Evolutionary conservation across 306 rosid species (phyloP), one percentile per base, ranked within the genome.

Genomic region (Senna siamea): DNA sequence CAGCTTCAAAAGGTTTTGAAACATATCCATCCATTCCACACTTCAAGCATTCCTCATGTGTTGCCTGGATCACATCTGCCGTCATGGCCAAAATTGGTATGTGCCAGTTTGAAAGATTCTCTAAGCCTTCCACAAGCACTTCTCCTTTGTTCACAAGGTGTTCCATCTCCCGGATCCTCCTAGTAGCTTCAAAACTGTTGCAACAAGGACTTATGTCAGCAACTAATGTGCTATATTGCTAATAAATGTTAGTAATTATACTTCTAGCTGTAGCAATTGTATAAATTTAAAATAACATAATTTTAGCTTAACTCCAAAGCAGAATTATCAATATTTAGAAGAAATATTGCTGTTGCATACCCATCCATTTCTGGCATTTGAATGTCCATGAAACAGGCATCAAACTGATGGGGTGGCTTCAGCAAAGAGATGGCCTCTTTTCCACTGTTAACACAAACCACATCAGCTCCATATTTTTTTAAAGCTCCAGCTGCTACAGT

Each of bases 361-460:
- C 99, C 99, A 23, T 94, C 96, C 95, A 94, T 94, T 79, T 84
- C 96, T 2, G 99, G 99, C 99, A 94, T 94, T 81, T 94, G 98
- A 64, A 94, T 88, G 80, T 94, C 99, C 99, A 94, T 94, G 79
- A 94, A 94, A 75, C 99, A 92, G 46, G 99, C 99, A 76, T 89
- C 92, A 59, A 92, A 94, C 47, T 74, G 71, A 79, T 94, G 96
- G 72, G 96, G 97, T 23, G 97, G 99, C 20, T 66, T 86, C 77
- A 94, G 87, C 72, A 70, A 65, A 56, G 87, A 62, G 83, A 94
- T 84, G 17, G 96, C 99, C 19, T 83, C 88, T 66, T 56, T 67
- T 38, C 99, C 99, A 46, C 92, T 86, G 82, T 87, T 87, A 26
- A 83, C 96, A 77, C 96, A 90, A 66, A 88, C 88, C 76, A 94